Base-by-base conservation (phyloP, 805 yeast genomes). In the Tetrapisispora iriomotensis region DNA sequence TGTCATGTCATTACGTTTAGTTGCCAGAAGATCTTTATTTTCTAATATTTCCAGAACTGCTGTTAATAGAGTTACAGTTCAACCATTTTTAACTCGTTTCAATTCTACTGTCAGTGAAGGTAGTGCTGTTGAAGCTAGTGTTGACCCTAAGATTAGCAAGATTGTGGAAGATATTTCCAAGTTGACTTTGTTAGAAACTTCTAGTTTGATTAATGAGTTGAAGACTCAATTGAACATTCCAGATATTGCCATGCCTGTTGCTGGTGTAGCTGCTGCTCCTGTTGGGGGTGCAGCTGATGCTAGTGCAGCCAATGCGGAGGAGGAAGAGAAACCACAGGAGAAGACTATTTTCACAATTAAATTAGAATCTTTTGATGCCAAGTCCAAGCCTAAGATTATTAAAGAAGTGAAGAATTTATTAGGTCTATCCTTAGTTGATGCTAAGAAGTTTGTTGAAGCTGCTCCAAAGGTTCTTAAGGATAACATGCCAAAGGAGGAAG, bases 391-490 rank as follows among this genome's bases (percentile, higher is more conserved):
- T 44, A 92, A 92, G 81, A 77, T 92, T 64, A 92, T 92, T 62
- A 92, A 92, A 72, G 98, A 92, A 69, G 94, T 92, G 53, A 92
- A 92, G 72, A 73, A 82, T 45, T 70, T 90, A 58, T 74, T 92
- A 56, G 96, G 96, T 13, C 72, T 92, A 54, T 85, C 95, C 6
- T 74, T 92, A 53, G 98, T 92, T 45, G 97, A 92, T 62, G 84
- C 96, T 46, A 92, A 92, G 79, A 92, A 92, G 70, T 84, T 92
- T 50, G 99, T 92, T 42, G 99, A 92, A 71, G 68, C 86, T 55
- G 97, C 99, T 45, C 99, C 99, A 53, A 92, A 92, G 74, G 71
- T 83, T 34, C 72, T 92, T 64, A 92, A 92, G 71, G 99, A 92
- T 55, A 86, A 87, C 54, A 87, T 92, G 45, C 81, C 94, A 46